Evolutionary conservation across 768 basidiomycete species (phyloP).

Genomic region (Hemileccinum rubropunctum): DNA sequence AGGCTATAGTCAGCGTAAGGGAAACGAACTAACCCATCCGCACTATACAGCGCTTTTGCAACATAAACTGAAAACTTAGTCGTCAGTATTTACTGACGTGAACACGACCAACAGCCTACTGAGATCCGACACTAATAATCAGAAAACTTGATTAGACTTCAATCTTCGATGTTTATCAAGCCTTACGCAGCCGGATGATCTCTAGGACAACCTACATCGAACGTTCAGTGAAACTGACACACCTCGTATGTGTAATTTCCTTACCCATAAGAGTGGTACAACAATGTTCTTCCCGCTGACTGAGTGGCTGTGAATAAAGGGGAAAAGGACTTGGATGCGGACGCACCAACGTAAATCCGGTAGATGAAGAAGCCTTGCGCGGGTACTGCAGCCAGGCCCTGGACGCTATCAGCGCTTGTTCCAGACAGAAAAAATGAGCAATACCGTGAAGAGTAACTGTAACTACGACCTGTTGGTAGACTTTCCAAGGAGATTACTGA

Average conservation of each 20-base stretch:
- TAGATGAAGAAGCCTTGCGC: slow-evolving; percentile 13
- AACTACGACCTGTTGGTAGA: slow-evolving; percentile 2
- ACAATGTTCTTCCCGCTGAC: background rate
- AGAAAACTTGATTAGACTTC: background rate
- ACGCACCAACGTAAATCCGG: slow-evolving; percentile 15
- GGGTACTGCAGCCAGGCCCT: slow-evolving; percentile 2
- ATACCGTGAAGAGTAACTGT: slow-evolving; percentile 2
- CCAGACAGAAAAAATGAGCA: background rate
- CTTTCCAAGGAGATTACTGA: background rate
- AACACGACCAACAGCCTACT: background rate
- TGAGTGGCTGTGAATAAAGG: background rate
- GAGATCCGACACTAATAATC: background rate
- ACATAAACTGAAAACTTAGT: background rate
- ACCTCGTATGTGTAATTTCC: background rate
- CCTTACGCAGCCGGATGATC: too few species aligned
- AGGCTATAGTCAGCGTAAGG: background rate
- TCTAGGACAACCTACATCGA: too few species aligned
- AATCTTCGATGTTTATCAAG: too few species aligned
- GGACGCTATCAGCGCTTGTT: background rate
- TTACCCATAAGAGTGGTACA: background rate
- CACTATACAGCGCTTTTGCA: background rate
- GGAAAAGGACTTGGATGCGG: too few species aligned
- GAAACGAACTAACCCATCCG: background rate
- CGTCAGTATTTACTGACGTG: background rate
- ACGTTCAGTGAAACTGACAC: too few species aligned